Base-by-base conservation (phyloP, 257 asterid genomes). In the Ajuga chamaepitys region DNA sequence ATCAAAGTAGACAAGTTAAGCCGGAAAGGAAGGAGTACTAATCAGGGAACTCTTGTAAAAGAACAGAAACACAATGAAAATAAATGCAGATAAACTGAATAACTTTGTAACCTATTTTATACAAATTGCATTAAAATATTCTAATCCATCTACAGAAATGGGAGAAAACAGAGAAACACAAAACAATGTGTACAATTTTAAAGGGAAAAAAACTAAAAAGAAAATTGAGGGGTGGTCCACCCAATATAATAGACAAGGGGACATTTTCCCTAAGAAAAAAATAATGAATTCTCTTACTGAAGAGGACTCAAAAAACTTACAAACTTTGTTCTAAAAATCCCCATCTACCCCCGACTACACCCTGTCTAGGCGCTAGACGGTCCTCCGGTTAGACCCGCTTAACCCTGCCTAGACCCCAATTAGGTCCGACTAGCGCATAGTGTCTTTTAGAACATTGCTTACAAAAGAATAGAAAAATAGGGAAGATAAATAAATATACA, bases 401-500 rank as follows among this genome's bases (percentile, higher is more conserved):
- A n/a, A n/a, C n/a, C n/a, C n/a, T n/a, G n/a, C n/a, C n/a, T n/a
- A n/a, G n/a, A n/a, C n/a, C n/a, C n/a, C n/a, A n/a, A n/a, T n/a
- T n/a, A n/a, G n/a, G n/a, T n/a, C n/a, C n/a, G n/a, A n/a, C n/a
- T n/a, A n/a, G n/a, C n/a, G n/a, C n/a, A n/a, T n/a, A n/a, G n/a
- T n/a, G n/a, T n/a, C n/a, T n/a, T n/a, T n/a, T n/a, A n/a, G 59
- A 74, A 78, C 76, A n/a, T n/a, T 47, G 65, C 67, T 67, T 68
- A 82, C 83, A 58, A 82, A 89, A 82, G 89, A 87, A 87, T 75
- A 61, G 58, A 70, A 60, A 58, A 58, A 62, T 25, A 62, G 13
- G 24, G 6, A 63, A 59, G 57, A 53, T 9, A 5, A 35, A 60
- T n/a, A n/a, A 5, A 47, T 24, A 46, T 76, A 76, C 66, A 67